These are phyloP conservation scores for Colletotrichum orbiculare DNA, from an alignment of 2,329 filamentous ascomycete genomes.

Conservation along the genomic window DNA sequence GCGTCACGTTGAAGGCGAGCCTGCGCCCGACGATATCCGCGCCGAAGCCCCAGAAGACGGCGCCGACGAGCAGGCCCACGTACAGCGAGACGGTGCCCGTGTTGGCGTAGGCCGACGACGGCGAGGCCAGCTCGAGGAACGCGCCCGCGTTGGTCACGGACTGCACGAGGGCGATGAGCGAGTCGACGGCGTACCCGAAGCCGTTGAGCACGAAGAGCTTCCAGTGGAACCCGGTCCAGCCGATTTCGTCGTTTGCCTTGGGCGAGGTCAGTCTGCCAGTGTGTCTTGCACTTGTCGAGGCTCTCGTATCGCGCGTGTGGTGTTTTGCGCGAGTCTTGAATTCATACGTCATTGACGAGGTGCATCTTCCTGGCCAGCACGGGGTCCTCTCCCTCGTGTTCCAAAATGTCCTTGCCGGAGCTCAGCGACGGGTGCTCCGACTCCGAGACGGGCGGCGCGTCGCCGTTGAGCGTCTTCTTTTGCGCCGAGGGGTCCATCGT, in stretches of 20 bases:
- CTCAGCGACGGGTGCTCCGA: slow-evolving; percentile 18
- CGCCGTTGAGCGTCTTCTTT: slow-evolving; percentile 22
- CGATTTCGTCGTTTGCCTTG: slow-evolving; percentile 67
- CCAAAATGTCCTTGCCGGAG: slow-evolving; percentile 62
- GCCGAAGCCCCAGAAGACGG: slow-evolving; percentile 72
- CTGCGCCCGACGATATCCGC: slow-evolving; percentile 72
- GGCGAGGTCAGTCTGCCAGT: not conserved
- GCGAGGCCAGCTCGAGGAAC: slow-evolving; percentile 43
- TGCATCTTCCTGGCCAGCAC: slow-evolving; percentile 75
- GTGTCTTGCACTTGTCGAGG: not conserved
- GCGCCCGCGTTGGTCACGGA: slow-evolving; percentile 57
- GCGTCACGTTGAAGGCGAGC: slow-evolving; percentile 71
- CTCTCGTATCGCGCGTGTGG: not conserved
- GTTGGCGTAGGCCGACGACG: slow-evolving; percentile 54
- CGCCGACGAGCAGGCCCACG: slow-evolving; percentile 60
- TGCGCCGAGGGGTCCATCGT: slow-evolving; percentile 16
- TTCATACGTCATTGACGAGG: slow-evolving; percentile 74
- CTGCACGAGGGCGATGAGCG: slow-evolving; percentile 64
- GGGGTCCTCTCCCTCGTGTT: slow-evolving; percentile 68
- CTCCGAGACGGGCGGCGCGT: slow-evolving; percentile 14
- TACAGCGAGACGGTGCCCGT: slow-evolving; percentile 69
- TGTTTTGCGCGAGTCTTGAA: no score
- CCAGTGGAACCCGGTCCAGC: slow-evolving; percentile 68
- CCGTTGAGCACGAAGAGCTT: slow-evolving; percentile 72
- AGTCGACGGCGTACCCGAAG: slow-evolving; percentile 65